Conservation (phyloP, 805 yeast genomes). For the Kazachstania psychrophila region DNA sequence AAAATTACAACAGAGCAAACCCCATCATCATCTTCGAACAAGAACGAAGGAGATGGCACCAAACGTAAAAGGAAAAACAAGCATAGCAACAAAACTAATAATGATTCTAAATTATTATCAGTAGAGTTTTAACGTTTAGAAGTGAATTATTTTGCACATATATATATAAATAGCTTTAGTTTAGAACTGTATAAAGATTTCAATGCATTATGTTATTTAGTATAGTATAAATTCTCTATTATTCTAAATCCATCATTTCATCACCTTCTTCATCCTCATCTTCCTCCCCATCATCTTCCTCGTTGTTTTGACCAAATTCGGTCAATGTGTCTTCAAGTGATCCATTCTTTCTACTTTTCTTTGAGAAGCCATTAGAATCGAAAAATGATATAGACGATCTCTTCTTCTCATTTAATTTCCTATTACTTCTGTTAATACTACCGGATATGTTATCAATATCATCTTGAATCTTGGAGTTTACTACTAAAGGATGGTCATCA, state of each 20-base stretch:
- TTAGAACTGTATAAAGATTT: background rate
- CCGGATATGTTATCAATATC: background rate
- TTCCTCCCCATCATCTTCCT: background rate
- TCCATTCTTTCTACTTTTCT: slow-evolving; percentile 3
- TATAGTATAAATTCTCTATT: background rate
- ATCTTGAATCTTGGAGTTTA: slow-evolving; percentile 12
- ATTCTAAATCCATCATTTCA: slow-evolving; percentile 12
- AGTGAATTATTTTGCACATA: background rate
- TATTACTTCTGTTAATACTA: background rate
- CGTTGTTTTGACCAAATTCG: background rate
- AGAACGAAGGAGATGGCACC: background rate
- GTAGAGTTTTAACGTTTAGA: background rate
- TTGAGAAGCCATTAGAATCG: slow-evolving; percentile 2
- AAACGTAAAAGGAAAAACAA: background rate
- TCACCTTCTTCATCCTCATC: slow-evolving; percentile 1
- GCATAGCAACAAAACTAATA: background rate
- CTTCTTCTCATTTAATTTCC: slow-evolving; percentile 2
- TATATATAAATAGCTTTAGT: background rate
- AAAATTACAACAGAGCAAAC: no score
- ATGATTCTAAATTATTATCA: background rate
- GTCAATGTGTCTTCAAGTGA: no score
- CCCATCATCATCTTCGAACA: no score
- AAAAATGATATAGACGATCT: slow-evolving; percentile 4
- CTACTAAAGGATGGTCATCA: slow-evolving; percentile 24
- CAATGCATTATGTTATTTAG: no score